Evolutionary conservation across 768 basidiomycete genomes (phyloP).

Genomic region (Lentinula detonsa): DNA sequence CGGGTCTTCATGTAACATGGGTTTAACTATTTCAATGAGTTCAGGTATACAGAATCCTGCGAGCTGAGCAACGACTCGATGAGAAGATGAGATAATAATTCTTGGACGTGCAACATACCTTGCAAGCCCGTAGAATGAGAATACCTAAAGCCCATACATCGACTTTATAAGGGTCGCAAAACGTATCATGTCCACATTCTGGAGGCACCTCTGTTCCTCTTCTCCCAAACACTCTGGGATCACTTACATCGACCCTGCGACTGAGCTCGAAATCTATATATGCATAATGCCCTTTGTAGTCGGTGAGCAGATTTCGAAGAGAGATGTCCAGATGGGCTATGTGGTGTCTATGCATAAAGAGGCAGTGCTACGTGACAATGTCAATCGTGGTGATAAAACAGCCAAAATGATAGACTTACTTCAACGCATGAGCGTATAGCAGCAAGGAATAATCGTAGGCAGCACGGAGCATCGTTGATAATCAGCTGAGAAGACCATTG

Average conservation of each 20-base stretch:
- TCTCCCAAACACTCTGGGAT: slow-evolving; percentile 33
- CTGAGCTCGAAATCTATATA: slow-evolving; percentile 74
- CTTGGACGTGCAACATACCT: slow-evolving; percentile 34
- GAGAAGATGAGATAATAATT: slow-evolving; percentile 7
- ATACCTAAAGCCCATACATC: slow-evolving; percentile 72
- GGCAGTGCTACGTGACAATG: slow-evolving; percentile 42
- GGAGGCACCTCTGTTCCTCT: slow-evolving; percentile 67
- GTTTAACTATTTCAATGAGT: slow-evolving; percentile 45
- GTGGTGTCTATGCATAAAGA: slow-evolving; percentile 62
- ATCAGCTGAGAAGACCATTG: slow-evolving; percentile 69
- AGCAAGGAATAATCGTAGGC: slow-evolving; percentile 45
- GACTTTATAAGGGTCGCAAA: slow-evolving; percentile 57
- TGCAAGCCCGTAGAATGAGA: slow-evolving; percentile 57
- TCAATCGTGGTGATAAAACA: background rate
- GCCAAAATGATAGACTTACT: slow-evolving; percentile 25
- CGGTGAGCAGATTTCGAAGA: slow-evolving; percentile 59
- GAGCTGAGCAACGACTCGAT: slow-evolving; percentile 28
- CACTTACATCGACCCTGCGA: slow-evolving; percentile 38
- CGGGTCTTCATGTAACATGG: slow-evolving; percentile 54
- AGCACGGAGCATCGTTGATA: slow-evolving; percentile 41
- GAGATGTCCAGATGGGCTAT: slow-evolving; percentile 74
- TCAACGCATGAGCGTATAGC: slow-evolving; percentile 66
- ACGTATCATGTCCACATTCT: slow-evolving; percentile 51
- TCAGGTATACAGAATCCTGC: slow-evolving; percentile 55
- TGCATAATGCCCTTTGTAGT: slow-evolving; percentile 58